Percentiles rank a stretch among this genome's conserved stretches.
Evolutionary conservation across 1,139 yeast species (phyloP).

Genomic region (Lodderomyces orthopsilosis): DNA sequence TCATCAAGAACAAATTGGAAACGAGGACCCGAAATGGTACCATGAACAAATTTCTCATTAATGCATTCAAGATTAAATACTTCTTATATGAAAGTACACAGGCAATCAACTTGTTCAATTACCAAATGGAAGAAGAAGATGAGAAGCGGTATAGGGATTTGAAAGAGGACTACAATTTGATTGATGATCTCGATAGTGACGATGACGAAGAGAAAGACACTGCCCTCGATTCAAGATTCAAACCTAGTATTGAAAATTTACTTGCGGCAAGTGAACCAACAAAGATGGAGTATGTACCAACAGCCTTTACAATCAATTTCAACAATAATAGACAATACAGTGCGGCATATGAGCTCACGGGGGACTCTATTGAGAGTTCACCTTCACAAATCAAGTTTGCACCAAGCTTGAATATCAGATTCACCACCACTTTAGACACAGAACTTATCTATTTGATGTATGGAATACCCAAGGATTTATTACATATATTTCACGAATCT

Average conservation of each 20-base stretch:
- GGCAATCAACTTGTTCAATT: conserved; percentile 37
- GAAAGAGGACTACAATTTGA: conserved; percentile 34
- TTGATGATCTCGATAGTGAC: conserved; percentile 16
- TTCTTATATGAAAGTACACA: conserved; percentile 42
- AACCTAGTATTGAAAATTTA: conserved; percentile 19
- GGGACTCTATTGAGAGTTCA: neutral
- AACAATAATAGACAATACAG: conserved; percentile 13
- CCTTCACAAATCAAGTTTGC: neutral
- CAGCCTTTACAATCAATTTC: conserved; percentile 26
- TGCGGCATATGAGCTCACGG: conserved; percentile 7
- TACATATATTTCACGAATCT: conserved; percentile 44
- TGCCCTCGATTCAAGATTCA: conserved; percentile 11
- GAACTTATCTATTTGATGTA: conserved; percentile 39
- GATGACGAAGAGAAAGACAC: conserved; percentile 19
- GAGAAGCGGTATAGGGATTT: conserved; percentile 33
- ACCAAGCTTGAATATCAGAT: conserved; percentile 4
- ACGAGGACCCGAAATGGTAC: conserved; percentile 12
- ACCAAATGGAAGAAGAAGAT: conserved; percentile 33
- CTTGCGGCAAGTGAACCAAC: conserved; percentile 12
- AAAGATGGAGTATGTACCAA: conserved; percentile 15
- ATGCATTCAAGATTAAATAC: conserved; percentile 28
- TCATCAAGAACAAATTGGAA: conserved; percentile 24
- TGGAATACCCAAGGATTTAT: conserved; percentile 47
- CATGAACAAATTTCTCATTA: conserved; percentile 24
- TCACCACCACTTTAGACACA: conserved; percentile 12